phyloP scores from a whole-genome alignment of 176 grass and related monocot genomes.

The Triticum timopheevii region DNA sequence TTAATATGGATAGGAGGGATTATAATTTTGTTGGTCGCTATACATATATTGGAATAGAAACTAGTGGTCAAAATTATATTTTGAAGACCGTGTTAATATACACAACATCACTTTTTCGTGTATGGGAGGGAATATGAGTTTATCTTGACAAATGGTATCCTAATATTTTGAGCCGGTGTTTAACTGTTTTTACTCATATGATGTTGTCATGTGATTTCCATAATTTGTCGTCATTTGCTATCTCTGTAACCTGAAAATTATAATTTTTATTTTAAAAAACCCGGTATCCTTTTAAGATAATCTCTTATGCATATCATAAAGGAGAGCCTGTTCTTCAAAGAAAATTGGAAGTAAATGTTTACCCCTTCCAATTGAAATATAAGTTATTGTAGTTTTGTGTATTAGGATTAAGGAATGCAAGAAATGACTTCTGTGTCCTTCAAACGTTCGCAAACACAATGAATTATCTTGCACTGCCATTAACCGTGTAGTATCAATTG shows the following conservation, averaged over 20 bases:
- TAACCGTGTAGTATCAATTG: neutral
- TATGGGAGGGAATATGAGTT: neutral
- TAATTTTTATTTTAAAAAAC: neutral
- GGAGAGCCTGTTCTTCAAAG: neutral
- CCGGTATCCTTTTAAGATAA: conserved; percentile 4
- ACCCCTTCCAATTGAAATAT: neutral
- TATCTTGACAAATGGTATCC: neutral
- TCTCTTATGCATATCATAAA: neutral
- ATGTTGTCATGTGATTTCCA: neutral
- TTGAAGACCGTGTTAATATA: no score
- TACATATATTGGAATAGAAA: no score
- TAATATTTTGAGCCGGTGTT: neutral
- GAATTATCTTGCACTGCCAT: neutral
- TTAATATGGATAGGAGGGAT: no score
- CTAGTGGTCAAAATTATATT: no score
- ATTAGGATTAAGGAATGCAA: neutral
- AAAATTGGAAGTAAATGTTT: neutral
- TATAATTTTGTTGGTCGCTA: no score
- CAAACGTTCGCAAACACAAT: neutral
- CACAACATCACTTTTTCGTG: no score
- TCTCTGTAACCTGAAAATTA: neutral
- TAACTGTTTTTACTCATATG: neutral
- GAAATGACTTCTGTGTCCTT: neutral
- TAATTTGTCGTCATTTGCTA: neutral
- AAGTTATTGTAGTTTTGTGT: neutral